Evolutionary conservation across 306 rosid species (phyloP), one percentile per base, ranked within the genome.

Genomic region (Prunus kanzakura): DNA sequence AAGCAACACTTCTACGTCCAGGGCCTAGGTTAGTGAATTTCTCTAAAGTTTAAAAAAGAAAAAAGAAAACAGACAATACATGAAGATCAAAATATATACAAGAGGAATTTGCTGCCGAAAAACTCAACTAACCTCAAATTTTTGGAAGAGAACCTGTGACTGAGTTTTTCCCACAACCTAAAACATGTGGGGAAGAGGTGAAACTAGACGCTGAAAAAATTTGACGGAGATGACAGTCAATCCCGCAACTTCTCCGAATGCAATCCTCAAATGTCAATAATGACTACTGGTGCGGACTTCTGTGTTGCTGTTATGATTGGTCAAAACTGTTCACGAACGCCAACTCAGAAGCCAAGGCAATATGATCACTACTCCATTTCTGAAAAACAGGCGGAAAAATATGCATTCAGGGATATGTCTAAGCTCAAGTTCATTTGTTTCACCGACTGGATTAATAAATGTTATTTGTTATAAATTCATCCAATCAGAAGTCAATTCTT

Each of bases 331-430:
- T 85, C 73, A 75, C 49, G 43, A 90, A 81, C 11, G 89, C 96
- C 80, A 95, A 76, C 77, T 95, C 99, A 10, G 96, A 80, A 82
- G 74, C 97, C 87, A 95, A 76, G 38, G 97, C 97, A 81, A 95
- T 88, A 75, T 95, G 97, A 76, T 95, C 99, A 50, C 99, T 95
- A 47, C 97, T 93, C 97, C 97, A 95, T 88, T 90, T 95, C 98
- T 95, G 88, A 61, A 73, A 88, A 75, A 79, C 29, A 79, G 60
- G 22, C 69, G 10, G 46, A 20, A 83, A 19, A 41, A 54, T 23
- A 75, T 30, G 72, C 27, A 2, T 5, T 19, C 46, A 46, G 30
- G 4, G 62, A 41, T 1, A 38, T 32, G 64, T 61, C 66, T 27
- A 16, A 6, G 57, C 41, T 63, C 13, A 16, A 30, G 45, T 63